Conservation (phyloP, 108 stramenopile genomes). For the Pseudonitzschia multistriata region DNA sequence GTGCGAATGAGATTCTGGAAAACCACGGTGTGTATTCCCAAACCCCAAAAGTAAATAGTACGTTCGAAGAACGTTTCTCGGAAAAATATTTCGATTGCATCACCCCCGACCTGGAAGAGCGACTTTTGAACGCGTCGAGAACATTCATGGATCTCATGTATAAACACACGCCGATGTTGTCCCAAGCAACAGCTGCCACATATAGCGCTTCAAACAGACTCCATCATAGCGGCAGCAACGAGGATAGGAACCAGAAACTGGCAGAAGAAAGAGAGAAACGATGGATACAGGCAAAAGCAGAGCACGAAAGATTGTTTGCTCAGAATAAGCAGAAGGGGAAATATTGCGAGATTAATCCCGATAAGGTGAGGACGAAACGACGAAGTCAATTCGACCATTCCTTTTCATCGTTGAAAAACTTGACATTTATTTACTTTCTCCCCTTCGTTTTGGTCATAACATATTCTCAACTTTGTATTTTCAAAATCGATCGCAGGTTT, state of each 20-base stretch:
- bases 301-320: not conserved
- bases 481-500: not conserved
- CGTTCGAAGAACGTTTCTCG: not conserved
- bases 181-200: constrained; percentile 5
- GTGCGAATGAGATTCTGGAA: not conserved
- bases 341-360: constrained; percentile 5
- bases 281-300: not conserved
- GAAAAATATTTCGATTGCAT: constrained; percentile 10
- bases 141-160: constrained; percentile 9
- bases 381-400: too few relatives aligned
- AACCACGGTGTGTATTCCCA: not conserved
- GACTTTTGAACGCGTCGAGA: constrained; percentile 1
- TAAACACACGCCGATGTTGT: constrained; percentile 10
- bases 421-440: not conserved
- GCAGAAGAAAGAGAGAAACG: constrained; percentile 8
- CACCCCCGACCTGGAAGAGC: not conserved
- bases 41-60: not conserved
- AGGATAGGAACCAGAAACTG: not conserved
- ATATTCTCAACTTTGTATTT: not conserved
- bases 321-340: constrained; percentile 14
- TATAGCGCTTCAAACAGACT: not conserved
- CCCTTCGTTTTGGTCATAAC: not conserved
- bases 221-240: not conserved
- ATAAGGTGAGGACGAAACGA: not conserved
- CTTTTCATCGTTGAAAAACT: not conserved